phyloP scores from a whole-genome alignment of 2,329 filamentous ascomycete species.

The Fusarium nematophilum region DNA sequence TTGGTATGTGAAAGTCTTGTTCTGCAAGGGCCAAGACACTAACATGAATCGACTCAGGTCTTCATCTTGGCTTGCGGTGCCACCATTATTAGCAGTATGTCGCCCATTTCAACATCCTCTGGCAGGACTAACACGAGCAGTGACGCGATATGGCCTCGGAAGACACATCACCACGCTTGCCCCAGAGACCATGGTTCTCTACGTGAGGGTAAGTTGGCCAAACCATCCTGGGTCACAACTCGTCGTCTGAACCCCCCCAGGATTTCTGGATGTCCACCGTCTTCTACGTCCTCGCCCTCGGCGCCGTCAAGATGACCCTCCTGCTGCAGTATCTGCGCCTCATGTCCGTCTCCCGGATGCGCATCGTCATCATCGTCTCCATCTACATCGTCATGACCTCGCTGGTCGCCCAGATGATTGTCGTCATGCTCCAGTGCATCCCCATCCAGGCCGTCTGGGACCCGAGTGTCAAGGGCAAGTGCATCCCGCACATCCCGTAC shows the following conservation, averaged over 20 bases:
- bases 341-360: conserved; percentile 17
- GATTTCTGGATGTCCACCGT: conserved; percentile 21
- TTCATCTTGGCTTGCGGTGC: conserved; percentile 9
- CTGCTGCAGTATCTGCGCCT: conserved; percentile 33
- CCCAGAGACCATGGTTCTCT: neutral
- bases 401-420: conserved; percentile 1
- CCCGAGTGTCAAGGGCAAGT: neutral
- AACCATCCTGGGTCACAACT: fast-evolving
- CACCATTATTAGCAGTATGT: conserved; percentile 20
- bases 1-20: too few species aligned
- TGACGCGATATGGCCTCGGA: conserved; percentile 30
- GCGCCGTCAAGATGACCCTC: conserved; percentile 28
- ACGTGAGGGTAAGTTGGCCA: conserved; percentile 9
- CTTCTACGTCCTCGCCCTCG: conserved; percentile 14
- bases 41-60: too few species aligned
- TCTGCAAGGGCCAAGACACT: too few species aligned
- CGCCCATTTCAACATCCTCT: too few species aligned
- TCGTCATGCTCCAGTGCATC: conserved; percentile 18
- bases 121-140: conserved; percentile 10
- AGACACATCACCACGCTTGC: conserved; percentile 12
- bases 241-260: neutral
- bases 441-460: conserved; percentile 25
- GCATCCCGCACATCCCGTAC: neutral
- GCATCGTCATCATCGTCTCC: neutral
- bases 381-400: conserved; percentile 18